Base-by-base conservation (phyloP, 176 grass and related monocot genomes). In the Leersia perrieri region DNA sequence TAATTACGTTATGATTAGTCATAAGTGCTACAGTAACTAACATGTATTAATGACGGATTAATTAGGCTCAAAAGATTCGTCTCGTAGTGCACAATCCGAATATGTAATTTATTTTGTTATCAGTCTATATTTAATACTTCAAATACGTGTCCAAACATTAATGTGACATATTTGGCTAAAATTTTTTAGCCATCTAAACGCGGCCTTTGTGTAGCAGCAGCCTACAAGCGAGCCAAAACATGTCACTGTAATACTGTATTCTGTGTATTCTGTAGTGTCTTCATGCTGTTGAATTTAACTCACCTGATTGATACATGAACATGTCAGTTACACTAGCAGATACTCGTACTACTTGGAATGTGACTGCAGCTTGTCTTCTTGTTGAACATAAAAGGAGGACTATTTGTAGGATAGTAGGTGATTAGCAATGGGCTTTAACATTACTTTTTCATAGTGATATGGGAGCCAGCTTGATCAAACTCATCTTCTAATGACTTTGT, bases 201-300 rank as follows among this genome's bases (percentile, higher is more conserved):
- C n/a, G n/a, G n/a, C n/a, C n/a, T n/a, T n/a, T 87, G 18, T 75
- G 71, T 69, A 20, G 15, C 8, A 81, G 26, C 51, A 87, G 58
- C 36, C 44, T 25, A 81, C 34, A 41, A 70, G 2, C 42, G 79
- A 41, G 26, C 70, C 30, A 65, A n/a, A 27, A n/a, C 41, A 74
- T 7, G 45, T 39, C 22, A 34, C 14, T 74, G 60, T n/a, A n/a
- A n/a, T n/a, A n/a, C n/a, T n/a, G n/a, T n/a, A n/a, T n/a, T n/a
- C n/a, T n/a, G n/a, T n/a, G n/a, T 74, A 53, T 10, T n/a, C 33
- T 68, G 6, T 13, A 39, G 44, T 58, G 25, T 58, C 25, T 58
- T 68, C 71, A 11, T 68, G 61, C 66, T 58, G 34, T n/a, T 76
- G 13, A 26, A 58, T 60, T 7, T 39, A 82, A 49, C 39, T 40